Evolutionary conservation across 768 basidiomycete species (phyloP), one percentile per base, ranked within the genome.

Genomic region (Rhodotorula babjevae): DNA sequence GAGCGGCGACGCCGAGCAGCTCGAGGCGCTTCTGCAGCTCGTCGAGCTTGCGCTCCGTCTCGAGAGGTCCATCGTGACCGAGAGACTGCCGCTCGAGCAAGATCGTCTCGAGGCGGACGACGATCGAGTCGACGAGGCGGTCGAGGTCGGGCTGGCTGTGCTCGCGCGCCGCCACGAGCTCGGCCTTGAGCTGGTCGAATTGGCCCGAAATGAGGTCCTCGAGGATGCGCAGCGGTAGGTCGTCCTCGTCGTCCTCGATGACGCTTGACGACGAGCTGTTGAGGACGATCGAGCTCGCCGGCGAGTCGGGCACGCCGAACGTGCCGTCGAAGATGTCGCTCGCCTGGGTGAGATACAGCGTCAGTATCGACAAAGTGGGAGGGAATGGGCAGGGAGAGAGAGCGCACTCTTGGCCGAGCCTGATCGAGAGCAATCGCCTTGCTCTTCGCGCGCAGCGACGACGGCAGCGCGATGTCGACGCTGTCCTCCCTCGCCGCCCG

Each of bases 151-250:
- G 33, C 27, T 31, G 15, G 15, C 16, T 8, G 9, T 56, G 16
- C 15, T 40, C 25, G 42, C 40, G 63, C 27, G 29, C 9, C 10
- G 19, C 31, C 8, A 58, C 52, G 33, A 75, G 59, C 21, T 71
- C 73, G 21, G 7, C 4, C 0, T 63, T 50, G 15, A 75, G 69
- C 0, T 53, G 3, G 19, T 68, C 60, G 63, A 75, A 75, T 29
- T 71, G 73, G 0, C 10, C 2, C 14, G 61, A 27, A 56, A 75
- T 71, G 69, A 71, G 65, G 15, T 40, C 14, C 40, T 75, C 69
- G 58, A 75, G 67, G 42, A 71, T 68, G 31, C 60, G 63, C 0
- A 75, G 55, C 8, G 73, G 69, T 0, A 60, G 52, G 50, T 75
- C 69, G 11, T 71, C 67, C 6, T 67, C 67, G 9, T 50, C 40